Evolutionary conservation across 768 basidiomycete genomes (phyloP), one percentile per base, ranked within the genome.

Genomic region (Peribolospora kevripleyi): DNA sequence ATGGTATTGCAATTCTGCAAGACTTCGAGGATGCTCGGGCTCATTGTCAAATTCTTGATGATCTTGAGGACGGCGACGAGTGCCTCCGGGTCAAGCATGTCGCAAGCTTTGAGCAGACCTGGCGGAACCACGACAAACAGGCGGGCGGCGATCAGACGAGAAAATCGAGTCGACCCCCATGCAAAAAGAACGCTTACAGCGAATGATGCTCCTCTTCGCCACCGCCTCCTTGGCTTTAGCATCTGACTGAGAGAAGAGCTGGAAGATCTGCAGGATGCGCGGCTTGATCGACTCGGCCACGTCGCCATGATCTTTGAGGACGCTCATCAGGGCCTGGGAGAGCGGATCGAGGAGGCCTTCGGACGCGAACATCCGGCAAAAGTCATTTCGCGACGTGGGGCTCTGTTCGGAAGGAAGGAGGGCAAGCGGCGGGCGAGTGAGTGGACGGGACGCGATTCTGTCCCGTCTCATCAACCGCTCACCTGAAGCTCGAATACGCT

Each of bases 311-410:
- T 72, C 71, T 36, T 61, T 58, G 74, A 90, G 84, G 54, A 95
- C 84, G 61, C 85, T 82, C 56, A 91, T 70, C 37, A 98, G 68
- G 3, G 91, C 93, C 2, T 81, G 78, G 1, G 88, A 85, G 1
- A 98, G 70, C 0, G 93, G 91, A 60, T 93, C 90, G 49, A 93
- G 72, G 3, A 98, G 71, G 38, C 93, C 93, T 69, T 97, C 93
- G 5, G 87, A 75, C 46, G 93, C 85, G 70, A 97, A 91, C 82
- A 97, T 90, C 7, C 93, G 77, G 64, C 90, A 95, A 65, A 97
- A 97, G 68, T 97, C 93, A 64, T 93, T 95, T 67, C 93, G 86
- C 8, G 90, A 88, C 3, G 90, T 93, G 6, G 93, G 84, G 50
- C 84, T 87, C 66, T 95, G 82, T 37, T 51, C 51, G 41, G 9